These are phyloP conservation scores for Paraleonurus japonicus DNA, from an alignment of 257 asterid species.

Conservation along the genomic window DNA sequence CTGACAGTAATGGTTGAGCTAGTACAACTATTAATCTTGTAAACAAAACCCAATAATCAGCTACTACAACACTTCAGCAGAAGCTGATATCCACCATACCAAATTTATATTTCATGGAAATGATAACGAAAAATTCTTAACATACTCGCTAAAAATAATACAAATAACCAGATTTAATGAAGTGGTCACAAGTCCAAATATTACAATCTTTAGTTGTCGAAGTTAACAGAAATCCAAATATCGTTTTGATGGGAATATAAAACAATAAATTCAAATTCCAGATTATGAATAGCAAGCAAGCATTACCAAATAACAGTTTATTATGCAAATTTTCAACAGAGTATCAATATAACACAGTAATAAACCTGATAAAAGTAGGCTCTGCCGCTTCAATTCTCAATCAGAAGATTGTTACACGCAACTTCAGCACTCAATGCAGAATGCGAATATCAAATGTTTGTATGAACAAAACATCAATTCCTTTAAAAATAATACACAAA, in stretches of 20 bases:
- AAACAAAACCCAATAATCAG: not conserved
- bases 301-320: too few relatives aligned
- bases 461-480: not conserved
- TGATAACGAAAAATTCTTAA: not conserved
- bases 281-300: too few relatives aligned
- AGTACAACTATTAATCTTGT: not conserved
- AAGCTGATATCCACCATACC: not conserved
- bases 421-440: constrained; percentile 16
- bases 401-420: constrained; percentile 2
- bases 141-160: too few relatives aligned
- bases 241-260: not conserved
- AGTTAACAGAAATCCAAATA: not conserved
- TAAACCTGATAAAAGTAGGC: constrained; percentile 26
- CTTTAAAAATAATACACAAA: too few relatives aligned
- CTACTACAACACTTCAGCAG: not conserved
- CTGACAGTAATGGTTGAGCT: constrained; percentile 4
- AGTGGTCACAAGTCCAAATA: too few relatives aligned
- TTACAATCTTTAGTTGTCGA: too few relatives aligned
- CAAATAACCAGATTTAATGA: too few relatives aligned
- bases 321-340: too few relatives aligned
- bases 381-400: constrained; percentile 18
- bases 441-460: constrained; percentile 12
- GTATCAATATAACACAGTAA: too few relatives aligned
- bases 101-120: not conserved
- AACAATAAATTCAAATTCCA: not conserved